A percentile compares a stretch with the other conserved stretches of the same genome.
phyloP scores from a whole-genome alignment of 345 rosid species.

The Populus tremula region DNA sequence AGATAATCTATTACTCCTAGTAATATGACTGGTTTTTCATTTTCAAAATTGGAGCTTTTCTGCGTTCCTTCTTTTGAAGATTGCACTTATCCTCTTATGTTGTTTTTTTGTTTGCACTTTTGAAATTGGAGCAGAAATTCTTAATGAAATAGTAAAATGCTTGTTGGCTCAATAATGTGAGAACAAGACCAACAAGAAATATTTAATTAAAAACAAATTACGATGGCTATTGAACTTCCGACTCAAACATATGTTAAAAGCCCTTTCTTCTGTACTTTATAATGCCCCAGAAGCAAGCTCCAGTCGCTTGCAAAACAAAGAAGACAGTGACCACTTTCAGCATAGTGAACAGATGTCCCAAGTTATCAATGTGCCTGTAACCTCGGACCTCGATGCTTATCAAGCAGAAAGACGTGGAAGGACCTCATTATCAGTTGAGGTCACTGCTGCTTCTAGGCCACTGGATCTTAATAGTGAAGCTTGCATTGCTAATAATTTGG shows the following conservation, averaged over 20 bases:
- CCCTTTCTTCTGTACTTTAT: background rate
- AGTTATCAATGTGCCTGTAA: conserved; percentile 30
- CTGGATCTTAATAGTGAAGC: conserved; percentile 46
- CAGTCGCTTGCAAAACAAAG: conserved; percentile 14
- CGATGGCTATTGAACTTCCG: background rate
- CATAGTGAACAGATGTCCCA: conserved; percentile 37
- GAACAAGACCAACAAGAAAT: background rate
- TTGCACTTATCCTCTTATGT: background rate
- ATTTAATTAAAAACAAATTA: too few species aligned
- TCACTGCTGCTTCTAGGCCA: conserved; percentile 14
- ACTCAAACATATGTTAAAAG: background rate
- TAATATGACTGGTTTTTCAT: background rate
- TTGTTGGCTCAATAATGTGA: background rate
- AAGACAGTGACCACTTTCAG: conserved; percentile 16
- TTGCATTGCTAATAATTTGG: conserved; percentile 12
- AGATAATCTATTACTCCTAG: background rate
- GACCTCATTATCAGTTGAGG: conserved; percentile 6
- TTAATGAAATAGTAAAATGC: background rate
- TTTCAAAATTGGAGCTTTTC: background rate
- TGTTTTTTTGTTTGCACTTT: background rate
- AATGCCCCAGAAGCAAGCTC: conserved; percentile 12
- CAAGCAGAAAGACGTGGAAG: conserved; percentile 23
- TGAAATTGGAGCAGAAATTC: background rate
- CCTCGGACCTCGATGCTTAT: conserved; percentile 24
- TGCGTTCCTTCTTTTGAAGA: background rate